Base-by-base conservation (phyloP, 2,329 filamentous ascomycete species). In the Fusarium sp. region DNA sequence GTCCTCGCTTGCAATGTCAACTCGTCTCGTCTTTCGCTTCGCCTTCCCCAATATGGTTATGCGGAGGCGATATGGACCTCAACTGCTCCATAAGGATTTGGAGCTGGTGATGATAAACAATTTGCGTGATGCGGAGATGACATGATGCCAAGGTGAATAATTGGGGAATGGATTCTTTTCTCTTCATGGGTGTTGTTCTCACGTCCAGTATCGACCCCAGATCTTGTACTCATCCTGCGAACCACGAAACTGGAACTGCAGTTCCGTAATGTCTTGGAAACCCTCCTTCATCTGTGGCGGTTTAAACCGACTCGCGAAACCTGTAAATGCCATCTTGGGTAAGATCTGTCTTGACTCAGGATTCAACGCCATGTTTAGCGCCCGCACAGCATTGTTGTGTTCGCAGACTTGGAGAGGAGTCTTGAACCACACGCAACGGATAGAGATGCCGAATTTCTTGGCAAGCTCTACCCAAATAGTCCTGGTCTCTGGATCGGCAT, bases 301-400 rank as follows among this genome's bases (percentile, higher is more conserved):
- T 73, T 90, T 90, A 82, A 94, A 96, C 60, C 94, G 89, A 14
- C 91, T 89, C 22, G 87, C 85, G 79, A 94, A 99, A 18, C 91
- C 89, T 30, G 87, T 90, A 81, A 98, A 98, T 0, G 96, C 96
- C 72, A 96, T 86, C 50, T 89, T 90, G 0, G 96, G 95, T 10
- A 99, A 87, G 4, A 90, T 87, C 1, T 87, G 84, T 71, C 96
- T 89, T 30, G 90, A 89, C 82, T 98, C 96, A 4, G 95, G 96
- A 79, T 98, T 98, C 83, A 95, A 87, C 86, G 92, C 71, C 57
- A 82, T 81, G 77, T 91, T 91, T 78, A 95, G 85, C 4, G 94
- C 90, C 69, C 96, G 90, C 55, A 97, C 93, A 3, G 89, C 90
- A 79, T 97, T 93, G 80, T 99, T 99, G 84, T 99, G 96, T 80